phyloP scores from a whole-genome alignment of 164 flowering plant genomes.

The Nymphaea colorata region DNA sequence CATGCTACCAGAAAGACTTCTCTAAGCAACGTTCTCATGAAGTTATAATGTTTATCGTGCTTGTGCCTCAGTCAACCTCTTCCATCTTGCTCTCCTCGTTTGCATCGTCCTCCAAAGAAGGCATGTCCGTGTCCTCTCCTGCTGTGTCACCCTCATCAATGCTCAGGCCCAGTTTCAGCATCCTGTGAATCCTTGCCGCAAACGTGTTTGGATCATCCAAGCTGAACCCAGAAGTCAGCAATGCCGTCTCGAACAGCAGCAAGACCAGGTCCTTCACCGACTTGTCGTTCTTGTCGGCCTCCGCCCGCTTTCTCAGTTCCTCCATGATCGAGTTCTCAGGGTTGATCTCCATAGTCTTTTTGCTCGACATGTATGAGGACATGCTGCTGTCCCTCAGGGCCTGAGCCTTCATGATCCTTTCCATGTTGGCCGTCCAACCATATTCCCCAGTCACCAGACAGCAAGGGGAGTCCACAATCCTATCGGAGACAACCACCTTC shows the following conservation, averaged over 20 bases:
- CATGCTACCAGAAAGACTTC: too few species aligned
- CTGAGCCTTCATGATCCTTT: conserved; percentile 1
- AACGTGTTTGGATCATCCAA: conserved; percentile 3
- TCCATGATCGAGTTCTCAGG: conserved; percentile 1
- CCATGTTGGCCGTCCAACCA: conserved; percentile 1
- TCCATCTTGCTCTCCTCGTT: conserved; percentile 23
- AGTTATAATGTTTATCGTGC: background rate
- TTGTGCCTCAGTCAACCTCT: conserved; percentile 13
- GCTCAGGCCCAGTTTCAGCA: conserved; percentile 9
- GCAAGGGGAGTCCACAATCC: background rate
- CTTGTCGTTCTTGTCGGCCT: conserved; percentile 2
- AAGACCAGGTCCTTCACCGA: conserved; percentile 2
- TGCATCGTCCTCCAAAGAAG: conserved; percentile 15
- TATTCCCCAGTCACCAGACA: conserved; percentile 1
- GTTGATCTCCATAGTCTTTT: conserved; percentile 6
- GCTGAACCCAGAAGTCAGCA: conserved; percentile 4
- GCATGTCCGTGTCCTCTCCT: conserved; percentile 14
- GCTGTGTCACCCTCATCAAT: conserved; percentile 4
- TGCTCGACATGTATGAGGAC: conserved; percentile 1
- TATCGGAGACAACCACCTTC: background rate
- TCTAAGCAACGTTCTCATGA: too few species aligned
- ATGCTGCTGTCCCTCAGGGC: conserved; percentile 3
- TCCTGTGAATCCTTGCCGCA: conserved; percentile 5
- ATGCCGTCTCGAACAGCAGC: conserved; percentile 3
- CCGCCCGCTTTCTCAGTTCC: conserved; percentile 4